Conservation (phyloP, 192 early-diverging fungal species). For the Gryganskiella cystojenkinii region DNA sequence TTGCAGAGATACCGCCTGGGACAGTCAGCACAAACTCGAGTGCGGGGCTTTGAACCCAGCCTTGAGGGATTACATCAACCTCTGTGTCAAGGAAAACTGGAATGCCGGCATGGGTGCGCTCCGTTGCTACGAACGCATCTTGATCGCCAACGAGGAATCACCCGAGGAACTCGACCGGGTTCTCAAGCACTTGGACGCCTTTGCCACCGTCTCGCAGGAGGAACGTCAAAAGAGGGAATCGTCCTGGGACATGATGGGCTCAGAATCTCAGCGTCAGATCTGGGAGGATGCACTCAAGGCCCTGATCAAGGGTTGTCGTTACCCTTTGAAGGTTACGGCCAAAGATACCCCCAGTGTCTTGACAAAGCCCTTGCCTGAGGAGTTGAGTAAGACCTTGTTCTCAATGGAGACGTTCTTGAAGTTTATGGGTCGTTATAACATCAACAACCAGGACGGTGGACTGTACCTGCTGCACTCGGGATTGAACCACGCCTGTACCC, state of each 20-base stretch:
- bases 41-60: slow-evolving; percentile 56
- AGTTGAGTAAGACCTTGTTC: slow-evolving; percentile 58
- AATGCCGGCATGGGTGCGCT: slow-evolving; percentile 59
- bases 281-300: slow-evolving; percentile 56
- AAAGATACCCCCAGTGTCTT: slow-evolving; percentile 39
- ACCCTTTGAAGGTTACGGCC: slow-evolving; percentile 57
- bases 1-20: slow-evolving; percentile 58
- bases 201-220: slow-evolving; percentile 65
- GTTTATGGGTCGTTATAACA: slow-evolving; percentile 67
- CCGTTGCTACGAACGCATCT: slow-evolving; percentile 57
- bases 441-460: slow-evolving; percentile 73
- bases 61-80: slow-evolving; percentile 54
- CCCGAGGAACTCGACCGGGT: slow-evolving; percentile 54
- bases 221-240: slow-evolving; percentile 67
- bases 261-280: slow-evolving; percentile 40
- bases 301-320: slow-evolving; percentile 57
- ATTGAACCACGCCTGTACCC: slow-evolving; percentile 67
- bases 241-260: slow-evolving; percentile 66
- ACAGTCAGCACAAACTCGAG: slow-evolving; percentile 60
- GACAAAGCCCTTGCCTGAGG: slow-evolving; percentile 60
- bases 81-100: slow-evolving; percentile 57
- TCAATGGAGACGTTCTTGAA: slow-evolving; percentile 64
- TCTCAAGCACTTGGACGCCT: slow-evolving; percentile 60
- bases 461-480: slow-evolving; percentile 69
- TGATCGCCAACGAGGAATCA: slow-evolving; percentile 58